Percentiles rank a stretch among this genome's conserved stretches.
phyloP scores from a whole-genome alignment of 225 moss, liverwort and hornwort genomes.

The Pseudisothecium myosuroides region DNA sequence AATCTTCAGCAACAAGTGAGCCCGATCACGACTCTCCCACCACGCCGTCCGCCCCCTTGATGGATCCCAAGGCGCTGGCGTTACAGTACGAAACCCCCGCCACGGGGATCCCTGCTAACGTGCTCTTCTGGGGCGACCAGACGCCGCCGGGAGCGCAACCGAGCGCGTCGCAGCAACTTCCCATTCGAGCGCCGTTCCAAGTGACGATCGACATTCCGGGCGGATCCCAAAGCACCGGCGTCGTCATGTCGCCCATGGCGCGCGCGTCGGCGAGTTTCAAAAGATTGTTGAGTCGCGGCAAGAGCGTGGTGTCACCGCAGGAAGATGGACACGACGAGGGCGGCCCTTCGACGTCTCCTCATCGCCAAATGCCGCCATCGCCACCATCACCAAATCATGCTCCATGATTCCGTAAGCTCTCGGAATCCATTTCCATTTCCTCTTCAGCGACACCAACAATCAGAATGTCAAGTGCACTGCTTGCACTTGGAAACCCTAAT shows the following conservation, averaged over 20 bases:
- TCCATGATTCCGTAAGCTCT: neutral
- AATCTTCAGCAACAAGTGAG: neutral
- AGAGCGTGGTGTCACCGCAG: slow-evolving; percentile 26
- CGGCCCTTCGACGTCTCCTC: slow-evolving; percentile 13
- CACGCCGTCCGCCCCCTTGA: neutral
- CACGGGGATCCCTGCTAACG: slow-evolving; percentile 4
- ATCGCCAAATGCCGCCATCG: neutral
- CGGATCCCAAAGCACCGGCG: neutral
- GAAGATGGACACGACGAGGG: neutral
- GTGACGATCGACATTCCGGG: slow-evolving; percentile 37
- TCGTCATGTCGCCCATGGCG: slow-evolving; percentile 27
- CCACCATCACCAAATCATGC: neutral
- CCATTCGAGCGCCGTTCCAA: slow-evolving; percentile 21
- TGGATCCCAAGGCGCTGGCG: slow-evolving; percentile 7
- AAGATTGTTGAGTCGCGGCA: slow-evolving; percentile 38
- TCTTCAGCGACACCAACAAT: neutral
- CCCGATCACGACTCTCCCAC: neutral
- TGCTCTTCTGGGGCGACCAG: slow-evolving; percentile 12
- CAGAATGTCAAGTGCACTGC: neutral
- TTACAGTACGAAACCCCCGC: slow-evolving; percentile 1
- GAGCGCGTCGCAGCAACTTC: slow-evolving; percentile 1
- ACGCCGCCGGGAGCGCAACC: neutral
- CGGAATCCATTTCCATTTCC: neutral
- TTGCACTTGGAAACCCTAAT: neutral
- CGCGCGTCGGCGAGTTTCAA: slow-evolving; percentile 40